Evolutionary conservation across 257 asterid species (phyloP).

Genomic region (Nicotiana tomentosiformis): DNA sequence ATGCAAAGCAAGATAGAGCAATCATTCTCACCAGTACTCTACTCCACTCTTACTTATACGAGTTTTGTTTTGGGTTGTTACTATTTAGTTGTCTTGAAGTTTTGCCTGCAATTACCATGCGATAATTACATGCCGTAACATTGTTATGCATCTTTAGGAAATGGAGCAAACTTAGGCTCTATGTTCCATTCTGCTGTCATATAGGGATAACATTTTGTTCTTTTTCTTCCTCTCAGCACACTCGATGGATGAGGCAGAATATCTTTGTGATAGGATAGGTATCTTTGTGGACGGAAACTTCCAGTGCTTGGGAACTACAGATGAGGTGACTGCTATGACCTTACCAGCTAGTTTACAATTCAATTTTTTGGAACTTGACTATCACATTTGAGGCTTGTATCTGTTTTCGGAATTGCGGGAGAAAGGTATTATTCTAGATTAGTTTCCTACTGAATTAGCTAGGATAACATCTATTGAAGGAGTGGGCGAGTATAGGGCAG

Average conservation of each 20-base stretch:
- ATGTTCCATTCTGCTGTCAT: neutral
- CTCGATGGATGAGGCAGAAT: conserved; percentile 27
- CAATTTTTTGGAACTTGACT: neutral
- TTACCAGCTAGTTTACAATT: neutral
- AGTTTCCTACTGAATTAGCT: neutral
- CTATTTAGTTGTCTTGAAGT: neutral
- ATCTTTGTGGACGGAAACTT: conserved; percentile 19
- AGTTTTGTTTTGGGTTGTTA: neutral
- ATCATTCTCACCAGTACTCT: conserved; percentile 18
- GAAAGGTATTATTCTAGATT: neutral
- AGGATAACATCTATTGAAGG: neutral
- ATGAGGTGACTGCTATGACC: conserved; percentile 12
- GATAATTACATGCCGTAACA: neutral
- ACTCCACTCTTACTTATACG: neutral
- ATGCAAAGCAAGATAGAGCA: conserved; percentile 20
- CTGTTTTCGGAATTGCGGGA: neutral
- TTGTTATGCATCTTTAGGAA: too few relatives aligned
- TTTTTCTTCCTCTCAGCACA: conserved; percentile 19
- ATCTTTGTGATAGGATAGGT: conserved; percentile 22
- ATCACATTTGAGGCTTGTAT: neutral
- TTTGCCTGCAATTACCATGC: neutral
- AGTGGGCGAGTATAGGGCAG: neutral
- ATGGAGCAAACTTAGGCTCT: neutral
- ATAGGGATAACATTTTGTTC: neutral
- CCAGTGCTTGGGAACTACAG: conserved; percentile 20